Conservation (phyloP, 192 early-diverging fungal species). For the Linnemannia schmuckeri region DNA sequence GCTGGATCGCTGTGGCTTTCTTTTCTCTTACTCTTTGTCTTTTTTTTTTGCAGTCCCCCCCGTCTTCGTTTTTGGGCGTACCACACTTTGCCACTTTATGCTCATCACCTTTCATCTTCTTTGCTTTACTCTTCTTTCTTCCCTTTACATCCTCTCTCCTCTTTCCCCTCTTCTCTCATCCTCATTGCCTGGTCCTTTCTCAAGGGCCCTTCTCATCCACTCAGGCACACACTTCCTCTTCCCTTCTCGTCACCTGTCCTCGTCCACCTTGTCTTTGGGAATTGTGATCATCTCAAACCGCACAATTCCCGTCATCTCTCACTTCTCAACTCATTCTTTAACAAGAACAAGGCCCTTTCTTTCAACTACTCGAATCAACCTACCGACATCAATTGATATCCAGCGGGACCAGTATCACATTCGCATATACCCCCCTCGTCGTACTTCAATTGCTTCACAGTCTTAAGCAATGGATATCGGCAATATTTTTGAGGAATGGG, state of each 20-base stretch:
- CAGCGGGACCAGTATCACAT: neutral
- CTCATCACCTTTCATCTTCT: too few relatives aligned
- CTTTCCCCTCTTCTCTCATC: neutral
- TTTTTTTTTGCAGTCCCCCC: neutral
- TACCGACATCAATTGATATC: neutral
- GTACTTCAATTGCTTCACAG: neutral
- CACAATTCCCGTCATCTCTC: neutral
- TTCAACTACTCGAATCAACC: too few relatives aligned
- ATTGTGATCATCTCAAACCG: neutral
- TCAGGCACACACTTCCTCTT: neutral
- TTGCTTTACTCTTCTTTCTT: neutral
- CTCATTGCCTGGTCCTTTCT: neutral
- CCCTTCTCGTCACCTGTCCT: neutral
- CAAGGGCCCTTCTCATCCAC: neutral
- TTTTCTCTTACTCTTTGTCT: neutral
- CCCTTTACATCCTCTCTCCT: neutral
- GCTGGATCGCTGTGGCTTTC: neutral
- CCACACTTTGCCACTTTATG: neutral
- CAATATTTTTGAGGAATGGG: slow-evolving; percentile 60
- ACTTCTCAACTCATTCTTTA: neutral
- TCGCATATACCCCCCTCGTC: neutral
- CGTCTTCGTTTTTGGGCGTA: neutral
- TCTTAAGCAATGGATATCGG: slow-evolving; percentile 48
- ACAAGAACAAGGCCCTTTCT: neutral
- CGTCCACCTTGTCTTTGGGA: neutral